Conservation (phyloP, 2,329 filamentous ascomycete genomes). For the Fusarium algeriense region DNA sequence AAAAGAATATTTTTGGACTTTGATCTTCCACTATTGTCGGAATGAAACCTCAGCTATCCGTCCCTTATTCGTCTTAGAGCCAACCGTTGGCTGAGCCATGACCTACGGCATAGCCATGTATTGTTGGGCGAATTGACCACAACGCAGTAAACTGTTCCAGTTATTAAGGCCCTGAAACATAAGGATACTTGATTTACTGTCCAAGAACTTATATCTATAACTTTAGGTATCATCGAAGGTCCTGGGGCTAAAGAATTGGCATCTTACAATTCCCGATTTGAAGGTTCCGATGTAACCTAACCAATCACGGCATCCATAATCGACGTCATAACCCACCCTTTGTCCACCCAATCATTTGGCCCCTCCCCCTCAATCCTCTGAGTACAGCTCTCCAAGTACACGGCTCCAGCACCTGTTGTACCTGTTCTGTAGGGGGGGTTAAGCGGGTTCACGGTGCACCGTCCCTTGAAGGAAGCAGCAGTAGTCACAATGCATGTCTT, state of each 20-base stretch:
- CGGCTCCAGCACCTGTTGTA: conserved; percentile 17
- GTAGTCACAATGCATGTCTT: conserved; percentile 29
- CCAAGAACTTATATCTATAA: not conserved
- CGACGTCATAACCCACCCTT: conserved; percentile 44
- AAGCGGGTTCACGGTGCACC: not conserved
- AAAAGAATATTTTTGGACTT: not conserved
- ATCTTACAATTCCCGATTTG: conserved; percentile 8
- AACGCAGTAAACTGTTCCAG: not conserved
- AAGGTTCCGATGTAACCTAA: conserved; percentile 2
- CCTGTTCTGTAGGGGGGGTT: conserved; percentile 7
- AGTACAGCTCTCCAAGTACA: not conserved
- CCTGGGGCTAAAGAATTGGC: not conserved
- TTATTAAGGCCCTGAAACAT: not conserved
- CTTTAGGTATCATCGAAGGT: not conserved
- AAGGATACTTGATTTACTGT: too few species aligned
- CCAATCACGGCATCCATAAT: conserved; percentile 30
- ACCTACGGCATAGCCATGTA: not conserved
- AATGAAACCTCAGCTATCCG: not conserved
- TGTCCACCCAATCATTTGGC: conserved; percentile 33
- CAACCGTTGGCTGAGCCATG: not conserved
- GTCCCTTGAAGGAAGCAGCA: not conserved
- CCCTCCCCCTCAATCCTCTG: conserved; percentile 41
- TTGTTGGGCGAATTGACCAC: not conserved
- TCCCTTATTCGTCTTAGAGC: not conserved
- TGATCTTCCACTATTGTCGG: not conserved